phyloP scores from a whole-genome alignment of 768 basidiomycete species.

The Lentinula guzmanii region DNA sequence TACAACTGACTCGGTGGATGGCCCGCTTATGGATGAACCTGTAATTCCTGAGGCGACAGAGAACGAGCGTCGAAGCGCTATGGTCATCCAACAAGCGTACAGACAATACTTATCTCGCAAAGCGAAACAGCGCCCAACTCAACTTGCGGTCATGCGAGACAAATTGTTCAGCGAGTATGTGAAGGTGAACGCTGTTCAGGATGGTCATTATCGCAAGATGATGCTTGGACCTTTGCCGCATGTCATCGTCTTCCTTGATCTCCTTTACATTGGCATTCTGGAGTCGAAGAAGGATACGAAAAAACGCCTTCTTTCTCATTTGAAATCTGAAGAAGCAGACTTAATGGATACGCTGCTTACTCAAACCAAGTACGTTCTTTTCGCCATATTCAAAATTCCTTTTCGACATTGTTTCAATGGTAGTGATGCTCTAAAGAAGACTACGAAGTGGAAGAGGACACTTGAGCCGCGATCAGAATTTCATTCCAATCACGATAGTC shows the following conservation, averaged over 20 bases:
- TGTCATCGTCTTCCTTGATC: background rate
- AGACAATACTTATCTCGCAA: conserved; percentile 5
- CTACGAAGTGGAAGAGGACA: background rate
- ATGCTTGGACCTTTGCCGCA: conserved; percentile 8
- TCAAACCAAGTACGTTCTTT: background rate
- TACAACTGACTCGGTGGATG: background rate
- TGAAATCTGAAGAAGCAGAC: background rate
- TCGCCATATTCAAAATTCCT: background rate
- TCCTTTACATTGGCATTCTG: background rate
- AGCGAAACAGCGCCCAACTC: conserved; percentile 6
- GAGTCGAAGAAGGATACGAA: background rate
- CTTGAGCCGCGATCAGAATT: background rate
- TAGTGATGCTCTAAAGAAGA: background rate
- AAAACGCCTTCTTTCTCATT: background rate
- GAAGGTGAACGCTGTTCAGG: background rate
- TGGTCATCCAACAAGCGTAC: conserved; percentile 16
- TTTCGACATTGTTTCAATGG: background rate
- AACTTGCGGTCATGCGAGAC: conserved; percentile 8
- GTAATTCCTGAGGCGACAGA: conserved; percentile 15
- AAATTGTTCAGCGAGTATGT: background rate
- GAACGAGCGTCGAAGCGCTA: conserved; percentile 19
- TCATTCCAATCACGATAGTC: background rate
- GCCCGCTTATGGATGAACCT: conserved; percentile 11
- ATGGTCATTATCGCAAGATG: conserved; percentile 6
- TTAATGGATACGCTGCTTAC: background rate